Evolutionary conservation across 2,329 filamentous ascomycete genomes (phyloP), one percentile per base, ranked within the genome.

Genomic region (Verticillium zaregamsianum): DNA sequence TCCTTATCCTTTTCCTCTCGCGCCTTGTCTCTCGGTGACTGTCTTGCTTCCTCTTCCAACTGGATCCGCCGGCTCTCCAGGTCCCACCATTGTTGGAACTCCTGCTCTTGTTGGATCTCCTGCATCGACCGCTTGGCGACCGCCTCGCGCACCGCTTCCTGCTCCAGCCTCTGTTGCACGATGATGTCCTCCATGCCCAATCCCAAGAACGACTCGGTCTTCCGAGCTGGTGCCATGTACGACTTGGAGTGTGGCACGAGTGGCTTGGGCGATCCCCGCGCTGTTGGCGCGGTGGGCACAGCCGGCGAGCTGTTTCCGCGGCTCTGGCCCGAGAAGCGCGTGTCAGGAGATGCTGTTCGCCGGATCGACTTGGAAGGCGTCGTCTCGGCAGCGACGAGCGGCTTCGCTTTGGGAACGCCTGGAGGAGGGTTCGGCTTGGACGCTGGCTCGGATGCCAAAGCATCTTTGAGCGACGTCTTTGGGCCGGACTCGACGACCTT

Each of bases 81-180:
- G 67, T 96, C 92, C 93, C 93, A 97, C 93, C 93, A 97, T 72
- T 96, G 89, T 72, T 97, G 92, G 72, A 99, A 99, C 59, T 92
- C 92, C 72, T 99, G 95, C 75, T 99, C 95, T 66, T 95, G 88
- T 73, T 99, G 95, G 63, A 99, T 99, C 65, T 98, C 95, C 70
- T 96, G 89, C 33, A 99, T 78, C 65, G 91, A 95, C 61, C 94
- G 86, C 76, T 96, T 97, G 2, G 93, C 91, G 12, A 88, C 88
- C 1, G 93, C 92, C 72, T 97, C 93, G 59, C 87, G 89, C 64
- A 96, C 88, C 20, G 86, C 85, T 62, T 92, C 87, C 71, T 96
- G 95, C 72, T 97, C 93, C 9, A 86, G 86, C 72, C 90, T 87
- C 75, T 99, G 93, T 70, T 96, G 88, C 8, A 88, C 88, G 15